Evolutionary conservation across 306 rosid species (phyloP).

Genomic region (Canavalia gladiata): DNA sequence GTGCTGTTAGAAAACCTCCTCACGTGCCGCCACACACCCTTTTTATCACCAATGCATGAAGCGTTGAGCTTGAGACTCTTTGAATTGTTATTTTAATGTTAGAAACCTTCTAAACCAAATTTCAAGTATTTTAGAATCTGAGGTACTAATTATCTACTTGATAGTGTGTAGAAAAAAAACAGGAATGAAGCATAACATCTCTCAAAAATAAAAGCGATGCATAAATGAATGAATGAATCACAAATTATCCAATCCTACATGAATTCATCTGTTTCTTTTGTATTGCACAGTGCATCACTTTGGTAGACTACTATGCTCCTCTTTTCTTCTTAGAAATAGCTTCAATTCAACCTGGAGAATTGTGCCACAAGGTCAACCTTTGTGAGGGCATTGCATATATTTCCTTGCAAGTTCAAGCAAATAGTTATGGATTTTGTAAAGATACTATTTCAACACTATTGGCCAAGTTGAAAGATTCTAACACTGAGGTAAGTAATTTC

Average conservation of each 20-base stretch:
- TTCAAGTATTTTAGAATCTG: too few species aligned
- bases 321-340: conserved; percentile 76
- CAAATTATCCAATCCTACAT: not conserved
- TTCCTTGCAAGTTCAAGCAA: conserved; percentile 64
- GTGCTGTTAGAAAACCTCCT: too few species aligned
- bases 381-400: conserved; percentile 62
- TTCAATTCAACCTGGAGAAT: conserved; percentile 64
- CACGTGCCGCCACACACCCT: too few species aligned
- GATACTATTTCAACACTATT: conserved; percentile 66
- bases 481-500: conserved; percentile 67
- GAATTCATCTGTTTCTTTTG: conserved; percentile 30
- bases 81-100: too few species aligned
- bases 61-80: too few species aligned
- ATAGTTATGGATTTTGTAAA: conserved; percentile 77
- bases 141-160: too few species aligned
- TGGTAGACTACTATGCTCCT: conserved; percentile 90
- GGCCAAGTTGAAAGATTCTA: conserved; percentile 79
- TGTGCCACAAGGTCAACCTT: conserved; percentile 77
- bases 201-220: not conserved
- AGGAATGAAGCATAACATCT: too few species aligned
- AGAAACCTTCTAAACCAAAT: too few species aligned
- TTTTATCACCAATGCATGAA: too few species aligned
- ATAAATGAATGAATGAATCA: conserved; percentile 4
- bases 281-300: conserved; percentile 65
- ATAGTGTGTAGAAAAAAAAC: too few species aligned